A percentile compares a stretch with the other conserved stretches of the same genome.
These are phyloP conservation scores for Nemania sp. DNA, from an alignment of 2,329 filamentous ascomycete genomes.

Conservation along the genomic window DNA sequence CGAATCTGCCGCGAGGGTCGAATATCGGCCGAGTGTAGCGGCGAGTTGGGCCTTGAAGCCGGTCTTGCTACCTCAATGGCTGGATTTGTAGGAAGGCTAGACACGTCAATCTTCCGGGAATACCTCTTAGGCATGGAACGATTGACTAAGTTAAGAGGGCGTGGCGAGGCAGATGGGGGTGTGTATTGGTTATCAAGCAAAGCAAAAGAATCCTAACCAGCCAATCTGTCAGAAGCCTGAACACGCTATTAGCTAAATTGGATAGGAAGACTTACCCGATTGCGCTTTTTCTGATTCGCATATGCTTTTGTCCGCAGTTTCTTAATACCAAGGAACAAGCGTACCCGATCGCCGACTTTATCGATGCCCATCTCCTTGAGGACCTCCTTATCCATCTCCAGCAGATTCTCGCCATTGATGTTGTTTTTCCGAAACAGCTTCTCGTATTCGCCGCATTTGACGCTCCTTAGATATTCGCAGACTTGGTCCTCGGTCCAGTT, in stretches of 20 bases:
- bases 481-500: conserved; percentile 94
- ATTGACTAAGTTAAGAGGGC: conserved; percentile 67
- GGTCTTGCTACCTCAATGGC: conserved; percentile 63
- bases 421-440: conserved; percentile 90
- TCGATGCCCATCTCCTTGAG: conserved; percentile 98
- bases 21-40: conserved; percentile 68
- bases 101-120: conserved; percentile 69
- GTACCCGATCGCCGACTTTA: conserved; percentile 95
- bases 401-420: conserved; percentile 95
- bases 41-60: conserved; percentile 77
- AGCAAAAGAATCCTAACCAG: conserved; percentile 80
- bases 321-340: conserved; percentile 87
- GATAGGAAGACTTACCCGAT: conserved; percentile 73
- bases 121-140: conserved; percentile 69
- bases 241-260: not conserved
- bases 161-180: conserved; percentile 73
- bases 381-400: conserved; percentile 97
- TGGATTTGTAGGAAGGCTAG: conserved; percentile 54
- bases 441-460: conserved; percentile 95
- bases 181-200: conserved; percentile 76
- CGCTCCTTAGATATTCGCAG: conserved; percentile 87
- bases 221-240: conserved; percentile 28
- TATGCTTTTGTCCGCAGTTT: conserved; percentile 82
- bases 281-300: conserved; percentile 82
- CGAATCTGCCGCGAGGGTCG: conserved; percentile 65